A percentile compares a stretch with the other conserved stretches of the same genome.
phyloP scores from a whole-genome alignment of 352 stramenopile genomes.

The Thalassiosira exigua region DNA sequence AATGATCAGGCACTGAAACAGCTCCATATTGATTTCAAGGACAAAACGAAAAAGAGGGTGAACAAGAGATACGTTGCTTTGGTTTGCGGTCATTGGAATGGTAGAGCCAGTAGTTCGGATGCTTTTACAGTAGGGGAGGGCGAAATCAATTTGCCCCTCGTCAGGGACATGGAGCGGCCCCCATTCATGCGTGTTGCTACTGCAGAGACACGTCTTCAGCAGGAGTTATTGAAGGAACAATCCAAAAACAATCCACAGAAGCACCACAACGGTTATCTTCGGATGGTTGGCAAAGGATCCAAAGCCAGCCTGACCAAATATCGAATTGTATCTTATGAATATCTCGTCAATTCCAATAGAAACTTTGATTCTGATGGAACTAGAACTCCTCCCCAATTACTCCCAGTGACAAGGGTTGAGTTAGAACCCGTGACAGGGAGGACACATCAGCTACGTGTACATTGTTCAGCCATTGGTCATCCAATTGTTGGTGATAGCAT shows the following conservation, averaged over 20 bases:
- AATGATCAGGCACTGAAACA: slow-evolving; percentile 41
- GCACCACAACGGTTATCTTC: slow-evolving; percentile 55
- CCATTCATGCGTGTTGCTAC: slow-evolving; percentile 79
- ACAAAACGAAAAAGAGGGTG: slow-evolving; percentile 33
- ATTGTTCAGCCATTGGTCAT: slow-evolving; percentile 90
- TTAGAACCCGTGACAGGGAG: slow-evolving; percentile 65
- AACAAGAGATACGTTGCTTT: slow-evolving; percentile 76
- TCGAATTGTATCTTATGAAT: slow-evolving; percentile 59
- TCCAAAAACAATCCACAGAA: slow-evolving; percentile 38
- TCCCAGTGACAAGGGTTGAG: slow-evolving; percentile 52
- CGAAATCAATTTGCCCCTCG: slow-evolving; percentile 74
- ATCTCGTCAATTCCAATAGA: slow-evolving; percentile 37
- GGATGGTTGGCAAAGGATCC: slow-evolving; percentile 65
- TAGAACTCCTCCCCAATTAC: not conserved
- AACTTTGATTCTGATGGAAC: slow-evolving; percentile 24
- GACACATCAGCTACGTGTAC: slow-evolving; percentile 93
- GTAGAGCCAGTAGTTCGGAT: not conserved
- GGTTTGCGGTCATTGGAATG: slow-evolving; percentile 67
- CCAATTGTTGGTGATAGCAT: slow-evolving; percentile 92
- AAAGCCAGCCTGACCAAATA: slow-evolving; percentile 75
- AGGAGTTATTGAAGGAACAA: slow-evolving; percentile 24
- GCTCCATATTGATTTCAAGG: slow-evolving; percentile 65
- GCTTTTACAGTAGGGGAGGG: slow-evolving; percentile 6
- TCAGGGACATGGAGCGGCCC: slow-evolving; percentile 67
- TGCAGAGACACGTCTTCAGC: slow-evolving; percentile 15